Evolutionary conservation across 371 early-diverging fungal genomes (phyloP).

Genomic region (Actinomortierella ambigua): DNA sequence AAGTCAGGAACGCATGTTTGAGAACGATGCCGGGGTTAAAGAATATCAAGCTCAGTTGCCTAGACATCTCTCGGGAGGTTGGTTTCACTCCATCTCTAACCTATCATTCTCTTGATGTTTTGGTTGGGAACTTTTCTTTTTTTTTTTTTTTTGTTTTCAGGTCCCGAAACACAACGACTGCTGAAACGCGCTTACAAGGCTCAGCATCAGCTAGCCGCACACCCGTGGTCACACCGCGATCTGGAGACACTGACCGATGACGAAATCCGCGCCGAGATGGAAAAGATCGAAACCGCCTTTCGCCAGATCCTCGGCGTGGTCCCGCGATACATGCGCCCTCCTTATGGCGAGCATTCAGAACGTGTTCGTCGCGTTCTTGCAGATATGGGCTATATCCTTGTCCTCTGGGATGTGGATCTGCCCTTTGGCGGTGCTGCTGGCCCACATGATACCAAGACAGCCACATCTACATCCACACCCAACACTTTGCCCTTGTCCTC

Average conservation of each 20-base stretch:
- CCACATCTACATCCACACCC: background rate
- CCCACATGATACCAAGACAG: background rate
- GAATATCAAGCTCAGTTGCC: too few species aligned
- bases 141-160: conserved; percentile 7
- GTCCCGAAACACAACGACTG: conserved; percentile 22
- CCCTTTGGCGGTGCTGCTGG: background rate
- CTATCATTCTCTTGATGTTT: too few species aligned
- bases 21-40: background rate
- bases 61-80: too few species aligned
- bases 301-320: conserved; percentile 52
- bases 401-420: conserved; percentile 59
- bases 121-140: background rate
- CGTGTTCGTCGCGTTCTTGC: conserved; percentile 54
- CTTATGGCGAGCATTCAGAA: conserved; percentile 57
- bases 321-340: conserved; percentile 64
- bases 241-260: conserved; percentile 23
- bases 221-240: conserved; percentile 59
- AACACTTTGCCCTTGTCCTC: background rate
- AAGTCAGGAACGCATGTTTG: conserved; percentile 35
- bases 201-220: conserved; percentile 62
- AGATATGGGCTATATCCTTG: conserved; percentile 51
- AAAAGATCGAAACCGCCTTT: conserved; percentile 52
- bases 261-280: conserved; percentile 38
- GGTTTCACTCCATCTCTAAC: too few species aligned
- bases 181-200: conserved; percentile 47